Percentiles rank a stretch among this genome's conserved stretches.
Conservation (phyloP, 2,329 filamentous ascomycete genomes). For the Grosmannia clavigera region DNA sequence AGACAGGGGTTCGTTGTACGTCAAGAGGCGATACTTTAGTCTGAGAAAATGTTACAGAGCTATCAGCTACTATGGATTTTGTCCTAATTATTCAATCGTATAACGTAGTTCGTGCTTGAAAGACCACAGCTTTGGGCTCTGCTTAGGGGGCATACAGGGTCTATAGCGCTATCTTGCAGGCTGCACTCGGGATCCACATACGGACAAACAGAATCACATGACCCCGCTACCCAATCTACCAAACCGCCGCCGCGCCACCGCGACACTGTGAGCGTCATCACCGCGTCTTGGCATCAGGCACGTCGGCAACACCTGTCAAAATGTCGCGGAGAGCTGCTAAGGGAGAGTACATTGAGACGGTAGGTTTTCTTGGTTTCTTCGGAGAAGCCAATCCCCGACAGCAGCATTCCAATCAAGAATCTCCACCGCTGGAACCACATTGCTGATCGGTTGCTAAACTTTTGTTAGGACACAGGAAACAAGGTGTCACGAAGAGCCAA, state of each 20-base stretch:
- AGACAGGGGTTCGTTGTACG: neutral
- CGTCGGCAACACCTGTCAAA: slow-evolving; percentile 13
- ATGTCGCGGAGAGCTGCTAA: slow-evolving; percentile 71
- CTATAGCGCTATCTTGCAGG: neutral
- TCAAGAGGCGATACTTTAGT: too few species aligned
- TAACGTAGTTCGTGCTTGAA: too few species aligned
- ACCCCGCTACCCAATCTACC: neutral
- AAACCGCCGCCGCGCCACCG: neutral
- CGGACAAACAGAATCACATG: neutral
- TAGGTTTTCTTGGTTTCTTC: slow-evolving; percentile 30
- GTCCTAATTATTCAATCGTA: too few species aligned
- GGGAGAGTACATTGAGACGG: slow-evolving; percentile 95
- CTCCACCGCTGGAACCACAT: neutral
- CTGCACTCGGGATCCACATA: neutral
- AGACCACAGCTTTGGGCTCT: too few species aligned
- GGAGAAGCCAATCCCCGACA: neutral
- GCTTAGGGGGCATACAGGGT: too few species aligned
- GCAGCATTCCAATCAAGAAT: neutral
- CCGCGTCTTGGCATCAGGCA: neutral
- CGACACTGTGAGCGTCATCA: neutral
- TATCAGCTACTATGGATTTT: too few species aligned
- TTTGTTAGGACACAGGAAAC: slow-evolving; percentile 78
- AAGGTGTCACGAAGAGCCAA: slow-evolving; percentile 89
- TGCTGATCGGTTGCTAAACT: neutral
- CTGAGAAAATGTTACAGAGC: too few species aligned